Evolutionary conservation across 495 filamentous ascomycete genomes (phyloP), one percentile per base, ranked within the genome.

Genomic region (Apodospora peruviana): DNA sequence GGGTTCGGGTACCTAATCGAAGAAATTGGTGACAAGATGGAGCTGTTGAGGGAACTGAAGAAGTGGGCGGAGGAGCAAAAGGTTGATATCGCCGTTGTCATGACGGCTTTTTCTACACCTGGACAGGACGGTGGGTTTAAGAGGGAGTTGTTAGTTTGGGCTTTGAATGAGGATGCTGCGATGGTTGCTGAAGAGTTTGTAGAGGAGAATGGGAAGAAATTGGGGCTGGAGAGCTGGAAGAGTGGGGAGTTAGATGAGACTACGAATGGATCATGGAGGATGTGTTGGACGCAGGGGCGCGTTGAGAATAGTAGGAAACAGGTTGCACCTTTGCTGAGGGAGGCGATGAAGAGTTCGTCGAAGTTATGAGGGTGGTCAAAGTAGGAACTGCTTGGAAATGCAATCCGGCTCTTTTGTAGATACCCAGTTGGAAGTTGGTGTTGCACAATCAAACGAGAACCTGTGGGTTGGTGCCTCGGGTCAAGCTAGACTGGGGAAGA

Each of bases 291-390:
- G 54, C 91, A 96, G 73, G 67, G 63, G 20, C 76, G 82, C 55
- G 53, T 85, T 19, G 73, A 76, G 41, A 73, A 81, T 50, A 96
- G 90, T 65, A 73, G 91, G 56, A 97, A 97, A 70, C 84, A 89
- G 73, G 88, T 97, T 36, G 91, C 85, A 25, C 91, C 91, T 24
- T 68, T 95, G 66, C 52, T 97, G 56, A 79, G 90, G 58, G 77
- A 78, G 52, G 81, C 75, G 18, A 76, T 89, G 60, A 68, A 69
- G 44, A 66, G 67, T 40, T 65, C 45, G 20, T 43, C 56, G 9
- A 61, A 45, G 46, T 41, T 63, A 16, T 65, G 45, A 62, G 27
- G 59, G 54, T n/a, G 2, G 27, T 38, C 40, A 34, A 9, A 20
- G n/a, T 11, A 12, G 10, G 10, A 10, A 23, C 14, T 29, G 4